Evolutionary conservation across 192 early-diverging fungal species (phyloP), one percentile per base, ranked within the genome.

Genomic region (Podila epigama): DNA sequence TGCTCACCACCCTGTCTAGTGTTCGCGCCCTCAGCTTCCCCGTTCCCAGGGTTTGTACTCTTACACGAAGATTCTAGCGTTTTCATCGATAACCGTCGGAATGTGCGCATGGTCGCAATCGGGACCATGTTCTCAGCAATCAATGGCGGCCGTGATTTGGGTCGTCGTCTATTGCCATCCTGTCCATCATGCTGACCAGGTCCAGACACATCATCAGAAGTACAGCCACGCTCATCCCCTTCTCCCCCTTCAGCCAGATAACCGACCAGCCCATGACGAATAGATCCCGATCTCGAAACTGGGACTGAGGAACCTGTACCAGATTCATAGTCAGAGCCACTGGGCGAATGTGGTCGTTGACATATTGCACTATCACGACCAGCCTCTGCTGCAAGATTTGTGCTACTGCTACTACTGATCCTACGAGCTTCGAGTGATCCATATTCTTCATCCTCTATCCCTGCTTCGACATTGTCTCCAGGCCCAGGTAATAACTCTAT

Each of bases 241-340:
- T 18, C 39, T 39, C 5, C 50, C 15, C 29, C 3, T 16, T 28
- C 29, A 15, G 12, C 34, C 2, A 28, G 0, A 36, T 39, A 65
- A 10, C 50, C 71, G n/a, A n/a, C n/a, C n/a, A n/a, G n/a, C n/a
- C n/a, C n/a, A 18, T 41, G 25, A 18, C 52, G 59, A 41, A 67
- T 39, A 3, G 71, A 75, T 41, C 60, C 53, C 11, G 71, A 75
- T 36, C 71, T 66, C 0, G 71, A 75, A 15, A 67, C 44, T 15
- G 65, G 20, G 9, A 68, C 61, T 32, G 73, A 77, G 0, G 73
- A 77, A 42, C 73, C 66, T 25, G 73, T 68, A 20, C 73, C 73
- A 15, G 73, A 77, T 51, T 42, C 73, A 63, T 68, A 77, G 31
- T 77, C 73, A 4, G 73, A 77, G 25, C 73, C n/a, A n/a, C n/a